Evolutionary conservation across 768 basidiomycete species (phyloP), one percentile per base, ranked within the genome.

Genomic region (Pisolithus tinctorius): DNA sequence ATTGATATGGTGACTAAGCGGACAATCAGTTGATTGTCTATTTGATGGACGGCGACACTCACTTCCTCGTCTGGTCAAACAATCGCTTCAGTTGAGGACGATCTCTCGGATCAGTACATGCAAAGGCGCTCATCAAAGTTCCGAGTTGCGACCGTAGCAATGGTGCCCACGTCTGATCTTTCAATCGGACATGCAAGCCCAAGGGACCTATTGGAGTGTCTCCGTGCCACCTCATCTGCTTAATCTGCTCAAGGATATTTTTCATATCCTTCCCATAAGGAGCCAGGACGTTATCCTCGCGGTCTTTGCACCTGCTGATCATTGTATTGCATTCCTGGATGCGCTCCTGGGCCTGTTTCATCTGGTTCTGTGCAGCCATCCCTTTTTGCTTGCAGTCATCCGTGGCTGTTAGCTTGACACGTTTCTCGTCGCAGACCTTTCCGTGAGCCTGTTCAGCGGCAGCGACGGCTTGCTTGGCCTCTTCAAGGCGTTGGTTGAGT

Each of bases 191-290:
- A 62, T 81, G 77, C 45, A 78, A 55, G 0, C 95, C 95, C 25
- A 97, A 71, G 0, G 95, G 95, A 0, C 90, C 90, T 31, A 89
- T 65, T 0, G 88, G 88, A 17, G 60, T 61, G 43, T 82, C 75
- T 3, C 89, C 89, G 26, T 70, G 54, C 91, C 90, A 92, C 5
- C 50, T 69, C 63, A 68, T 70, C 27, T 58, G 60, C 41, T 67
- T 63, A 49, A 93, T 82, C 38, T 66, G 70, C 9, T 73, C 72
- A 41, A 88, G 59, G 7, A 91, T 74, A 0, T 58, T 58, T 53
- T 81, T 78, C 62, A 89, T 82, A 43, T 82, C 73, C 30, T 61
- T 65, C 2, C 88, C 88, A 56, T 82, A 90, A 2, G 81, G 74
- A 9, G 79, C 72, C 14, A 84, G 73, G 39, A 70, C 74, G 58